phyloP scores from a whole-genome alignment of 1,139 yeast genomes.

The Saccharomyces hybrid region DNA sequence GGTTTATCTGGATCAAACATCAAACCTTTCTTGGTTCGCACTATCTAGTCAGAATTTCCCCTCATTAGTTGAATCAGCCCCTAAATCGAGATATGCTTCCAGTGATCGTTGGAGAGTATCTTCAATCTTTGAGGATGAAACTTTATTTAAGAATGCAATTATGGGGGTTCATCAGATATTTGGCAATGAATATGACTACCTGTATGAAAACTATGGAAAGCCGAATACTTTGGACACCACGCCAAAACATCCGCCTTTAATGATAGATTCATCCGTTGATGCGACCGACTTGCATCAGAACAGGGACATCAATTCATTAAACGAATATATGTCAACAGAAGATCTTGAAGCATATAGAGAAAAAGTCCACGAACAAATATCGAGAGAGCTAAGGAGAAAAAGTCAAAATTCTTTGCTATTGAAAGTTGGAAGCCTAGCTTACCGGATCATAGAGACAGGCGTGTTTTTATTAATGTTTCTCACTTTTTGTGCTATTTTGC shows the following conservation, averaged over 20 bases:
- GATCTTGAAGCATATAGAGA: conserved; percentile 22
- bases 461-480: conserved; percentile 37
- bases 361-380: conserved; percentile 21
- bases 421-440: conserved; percentile 32
- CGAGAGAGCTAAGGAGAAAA: conserved; percentile 15
- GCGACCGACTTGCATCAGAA: conserved; percentile 4
- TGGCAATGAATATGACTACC: conserved; percentile 9
- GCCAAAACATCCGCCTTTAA: neutral
- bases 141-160: conserved; percentile 33
- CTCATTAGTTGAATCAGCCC: conserved; percentile 72
- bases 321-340: conserved; percentile 22
- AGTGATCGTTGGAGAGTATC: conserved; percentile 38
- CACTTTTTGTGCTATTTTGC: conserved; percentile 32
- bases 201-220: conserved; percentile 8
- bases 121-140: conserved; percentile 32
- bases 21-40: conserved; percentile 77
- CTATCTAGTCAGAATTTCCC: conserved; percentile 74
- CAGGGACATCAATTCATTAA: conserved; percentile 12
- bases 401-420: conserved; percentile 11
- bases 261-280: conserved; percentile 8
- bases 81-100: conserved; percentile 52
- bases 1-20: conserved; percentile 60
- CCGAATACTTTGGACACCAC: conserved; percentile 1
- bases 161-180: conserved; percentile 8
- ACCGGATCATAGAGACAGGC: conserved; percentile 45